Conservation (phyloP, 2,329 filamentous ascomycete genomes). For the Byssochlamys sp. region DNA sequence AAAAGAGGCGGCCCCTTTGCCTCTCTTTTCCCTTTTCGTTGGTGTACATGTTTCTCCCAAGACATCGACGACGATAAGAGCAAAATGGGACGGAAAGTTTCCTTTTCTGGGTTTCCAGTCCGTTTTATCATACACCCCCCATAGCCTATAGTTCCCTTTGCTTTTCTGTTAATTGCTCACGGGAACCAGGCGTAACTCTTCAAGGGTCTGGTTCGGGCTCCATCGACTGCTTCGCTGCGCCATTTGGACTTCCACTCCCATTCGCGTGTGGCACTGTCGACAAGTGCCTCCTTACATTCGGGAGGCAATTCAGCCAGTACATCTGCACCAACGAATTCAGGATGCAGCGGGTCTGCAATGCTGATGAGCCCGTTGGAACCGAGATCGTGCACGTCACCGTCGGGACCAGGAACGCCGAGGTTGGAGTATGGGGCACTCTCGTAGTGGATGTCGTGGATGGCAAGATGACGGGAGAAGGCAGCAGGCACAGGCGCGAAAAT, state of each 20-base stretch:
- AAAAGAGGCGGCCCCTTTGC: neutral
- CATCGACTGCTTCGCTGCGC: conserved; percentile 57
- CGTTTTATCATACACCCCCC: neutral
- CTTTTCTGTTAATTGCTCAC: conserved; percentile 8
- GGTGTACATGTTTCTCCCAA: neutral
- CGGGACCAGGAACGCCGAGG: conserved; percentile 48
- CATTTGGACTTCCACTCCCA: conserved; percentile 64
- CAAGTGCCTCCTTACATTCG: conserved; percentile 60
- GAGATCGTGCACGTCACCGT: conserved; percentile 30
- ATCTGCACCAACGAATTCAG: conserved; percentile 30
- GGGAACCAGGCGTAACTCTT: conserved; percentile 35
- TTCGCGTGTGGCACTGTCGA: conserved; percentile 57
- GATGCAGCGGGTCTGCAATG: conserved; percentile 22
- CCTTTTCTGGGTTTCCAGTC: neutral
- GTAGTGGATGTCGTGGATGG: conserved; percentile 53
- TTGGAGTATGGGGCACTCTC: conserved; percentile 50
- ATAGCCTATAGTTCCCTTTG: no score
- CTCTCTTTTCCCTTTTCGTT: neutral
- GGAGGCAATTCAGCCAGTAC: conserved; percentile 35
- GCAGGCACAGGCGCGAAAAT: conserved; percentile 48
- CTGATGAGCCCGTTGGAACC: conserved; percentile 34
- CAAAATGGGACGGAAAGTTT: neutral
- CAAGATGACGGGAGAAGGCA: conserved; percentile 51
- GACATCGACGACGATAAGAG: neutral
- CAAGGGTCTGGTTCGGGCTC: conserved; percentile 22